Conservation (phyloP, 139 green algal genomes). For the Pleodorina starrii region DNA sequence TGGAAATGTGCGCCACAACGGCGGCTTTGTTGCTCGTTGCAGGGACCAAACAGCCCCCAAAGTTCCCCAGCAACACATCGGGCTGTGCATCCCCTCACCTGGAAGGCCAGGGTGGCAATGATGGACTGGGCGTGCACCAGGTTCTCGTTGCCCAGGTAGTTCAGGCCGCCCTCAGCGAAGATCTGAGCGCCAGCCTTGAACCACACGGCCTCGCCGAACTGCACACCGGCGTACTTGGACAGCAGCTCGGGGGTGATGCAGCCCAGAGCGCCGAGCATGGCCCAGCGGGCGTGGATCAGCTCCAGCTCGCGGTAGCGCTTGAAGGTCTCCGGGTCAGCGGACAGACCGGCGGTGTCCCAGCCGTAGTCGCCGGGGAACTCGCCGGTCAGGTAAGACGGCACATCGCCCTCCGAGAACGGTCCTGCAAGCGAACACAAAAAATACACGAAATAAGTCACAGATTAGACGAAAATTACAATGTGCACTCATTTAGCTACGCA, state of each 20-base stretch:
- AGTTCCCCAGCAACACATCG: too few relatives aligned
- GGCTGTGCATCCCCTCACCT: too few relatives aligned
- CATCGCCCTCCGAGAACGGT: conserved; percentile 82
- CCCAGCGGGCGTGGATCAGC: conserved; percentile 94
- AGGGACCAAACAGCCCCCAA: too few relatives aligned
- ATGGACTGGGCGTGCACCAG: conserved; percentile 94
- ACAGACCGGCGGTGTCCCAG: conserved; percentile 95
- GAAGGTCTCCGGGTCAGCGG: conserved; percentile 86
- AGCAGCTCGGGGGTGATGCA: conserved; percentile 78
- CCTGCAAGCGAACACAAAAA: conserved; percentile 63
- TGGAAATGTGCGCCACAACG: too few relatives aligned
- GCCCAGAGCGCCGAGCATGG: conserved; percentile 93
- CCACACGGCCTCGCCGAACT: conserved; percentile 87
- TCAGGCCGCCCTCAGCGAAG: conserved; percentile 79
- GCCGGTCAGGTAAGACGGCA: conserved; percentile 89
- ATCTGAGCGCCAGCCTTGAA: conserved; percentile 91
- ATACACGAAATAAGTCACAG: too few relatives aligned
- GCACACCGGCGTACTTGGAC: conserved; percentile 53
- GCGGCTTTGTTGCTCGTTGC: too few relatives aligned
- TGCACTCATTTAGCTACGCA: too few relatives aligned
- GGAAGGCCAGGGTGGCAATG: conserved; percentile 86
- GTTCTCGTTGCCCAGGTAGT: conserved; percentile 85
- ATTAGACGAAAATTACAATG: too few relatives aligned
- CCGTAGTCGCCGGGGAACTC: conserved; percentile 91
- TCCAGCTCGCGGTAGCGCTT: conserved; percentile 86